Evolutionary conservation across 495 filamentous ascomycete species (phyloP).

Genomic region (Aspergillus leporis): DNA sequence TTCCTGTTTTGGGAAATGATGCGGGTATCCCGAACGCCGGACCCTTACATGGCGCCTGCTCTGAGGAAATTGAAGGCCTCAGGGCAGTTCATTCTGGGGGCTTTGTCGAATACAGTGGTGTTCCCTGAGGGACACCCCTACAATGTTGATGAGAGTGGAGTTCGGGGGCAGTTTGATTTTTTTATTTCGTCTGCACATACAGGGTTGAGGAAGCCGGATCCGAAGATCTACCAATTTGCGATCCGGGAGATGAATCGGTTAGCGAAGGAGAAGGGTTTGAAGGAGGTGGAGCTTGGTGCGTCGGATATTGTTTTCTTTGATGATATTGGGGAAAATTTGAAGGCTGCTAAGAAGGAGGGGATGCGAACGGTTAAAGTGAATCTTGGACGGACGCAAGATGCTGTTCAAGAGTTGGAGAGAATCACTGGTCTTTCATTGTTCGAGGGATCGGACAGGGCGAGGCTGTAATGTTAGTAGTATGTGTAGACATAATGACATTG

Average conservation of each 20-base stretch:
- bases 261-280: constrained; percentile 54
- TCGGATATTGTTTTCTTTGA: constrained; percentile 85
- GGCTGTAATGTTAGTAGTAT: too few relatives aligned
- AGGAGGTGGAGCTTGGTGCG: constrained; percentile 53
- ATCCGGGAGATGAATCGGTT: constrained; percentile 61
- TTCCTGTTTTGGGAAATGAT: constrained; percentile 94
- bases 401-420: constrained; percentile 67
- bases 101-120: constrained; percentile 84
- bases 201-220: constrained; percentile 85
- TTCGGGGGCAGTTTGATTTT: constrained; percentile 70
- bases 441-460: constrained; percentile 43
- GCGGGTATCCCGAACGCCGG: constrained; percentile 64
- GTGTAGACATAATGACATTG: too few relatives aligned
- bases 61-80: constrained; percentile 65
- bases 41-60: constrained; percentile 86
- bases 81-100: constrained; percentile 71
- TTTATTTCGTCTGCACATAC: constrained; percentile 84
- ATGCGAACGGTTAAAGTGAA: constrained; percentile 83
- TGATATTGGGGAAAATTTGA: constrained; percentile 94
- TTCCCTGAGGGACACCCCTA: constrained; percentile 70
- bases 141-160: constrained; percentile 43
- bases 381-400: constrained; percentile 74
- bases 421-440: constrained; percentile 57
- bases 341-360: constrained; percentile 71
- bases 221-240: constrained; percentile 74